Evolutionary conservation across 805 yeast species (phyloP).

Genomic region (Zygotorulaspora florentina): DNA sequence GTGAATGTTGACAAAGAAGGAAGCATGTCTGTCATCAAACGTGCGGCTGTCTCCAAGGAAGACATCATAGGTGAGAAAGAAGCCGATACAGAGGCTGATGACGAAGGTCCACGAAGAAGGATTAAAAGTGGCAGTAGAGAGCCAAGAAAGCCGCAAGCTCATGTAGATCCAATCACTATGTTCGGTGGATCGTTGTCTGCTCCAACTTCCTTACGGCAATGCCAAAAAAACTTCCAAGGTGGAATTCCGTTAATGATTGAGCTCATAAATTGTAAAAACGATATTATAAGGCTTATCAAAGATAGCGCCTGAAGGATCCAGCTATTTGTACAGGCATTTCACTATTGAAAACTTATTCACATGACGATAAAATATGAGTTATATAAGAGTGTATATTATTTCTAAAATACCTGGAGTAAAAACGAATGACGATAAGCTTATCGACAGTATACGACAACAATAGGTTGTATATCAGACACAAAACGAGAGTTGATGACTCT

Average conservation of each 20-base stretch:
- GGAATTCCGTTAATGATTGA: conserved; percentile 20
- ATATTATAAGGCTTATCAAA: conserved; percentile 7
- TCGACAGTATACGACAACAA: neutral
- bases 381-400: neutral
- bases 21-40: conserved; percentile 1
- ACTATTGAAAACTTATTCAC: neutral
- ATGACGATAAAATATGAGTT: neutral
- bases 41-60: neutral
- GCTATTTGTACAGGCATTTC: neutral
- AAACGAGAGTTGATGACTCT: neutral
- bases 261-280: conserved; percentile 22
- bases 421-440: neutral
- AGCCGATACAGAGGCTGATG: conserved; percentile 7
- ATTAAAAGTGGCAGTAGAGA: conserved; percentile 1
- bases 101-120: conserved; percentile 5
- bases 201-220: conserved; percentile 27
- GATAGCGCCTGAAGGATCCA: conserved; percentile 1
- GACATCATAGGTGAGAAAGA: conserved; percentile 5
- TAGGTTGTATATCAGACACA: neutral
- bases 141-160: conserved; percentile 2
- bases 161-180: conserved; percentile 30
- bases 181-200: conserved; percentile 30
- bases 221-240: conserved; percentile 28
- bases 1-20: conserved; percentile 10
- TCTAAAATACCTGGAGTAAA: neutral